Percentiles rank a stretch among this genome's conserved stretches.
Evolutionary conservation across 176 grass and related monocot genomes (phyloP).

Genomic region (Raddia guianensis): DNA sequence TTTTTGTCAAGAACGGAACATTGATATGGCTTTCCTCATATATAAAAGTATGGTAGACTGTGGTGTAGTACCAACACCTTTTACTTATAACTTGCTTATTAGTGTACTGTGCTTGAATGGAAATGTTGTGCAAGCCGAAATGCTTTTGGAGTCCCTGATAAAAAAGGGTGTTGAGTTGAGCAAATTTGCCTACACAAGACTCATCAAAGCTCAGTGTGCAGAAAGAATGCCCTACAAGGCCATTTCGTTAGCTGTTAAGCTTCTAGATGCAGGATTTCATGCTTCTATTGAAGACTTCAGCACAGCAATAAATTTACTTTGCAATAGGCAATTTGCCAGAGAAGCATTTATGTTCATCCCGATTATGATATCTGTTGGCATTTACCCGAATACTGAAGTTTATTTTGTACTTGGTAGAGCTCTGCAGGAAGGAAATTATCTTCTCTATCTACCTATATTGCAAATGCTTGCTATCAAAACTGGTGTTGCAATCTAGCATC

Average conservation of each 20-base stretch:
- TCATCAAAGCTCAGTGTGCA: conserved; percentile 83
- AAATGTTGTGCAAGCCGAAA: conserved; percentile 65
- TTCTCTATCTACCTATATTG: conserved; percentile 54
- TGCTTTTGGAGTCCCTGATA: conserved; percentile 56
- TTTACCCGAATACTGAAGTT: conserved; percentile 68
- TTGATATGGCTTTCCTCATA: conserved; percentile 53
- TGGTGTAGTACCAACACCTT: conserved; percentile 49
- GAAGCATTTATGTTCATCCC: conserved; percentile 65
- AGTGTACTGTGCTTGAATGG: conserved; percentile 67
- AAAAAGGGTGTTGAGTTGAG: conserved; percentile 56
- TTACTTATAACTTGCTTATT: conserved; percentile 85
- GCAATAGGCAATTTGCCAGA: conserved; percentile 64
- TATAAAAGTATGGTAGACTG: conserved; percentile 55
- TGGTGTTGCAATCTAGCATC: conserved; percentile 43
- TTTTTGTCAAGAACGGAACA: conserved; percentile 53
- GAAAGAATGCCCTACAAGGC: conserved; percentile 64
- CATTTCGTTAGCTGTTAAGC: conserved; percentile 49
- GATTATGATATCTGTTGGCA: conserved; percentile 66
- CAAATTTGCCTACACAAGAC: conserved; percentile 78
- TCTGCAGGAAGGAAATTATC: conserved; percentile 52
- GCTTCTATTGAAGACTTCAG: conserved; percentile 77
- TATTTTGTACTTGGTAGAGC: conserved; percentile 51
- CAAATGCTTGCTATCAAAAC: conserved; percentile 69
- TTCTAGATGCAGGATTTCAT: conserved; percentile 68
- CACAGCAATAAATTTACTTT: conserved; percentile 78